phyloP scores from a whole-genome alignment of 768 basidiomycete genomes.

The Termitomyces sp. region DNA sequence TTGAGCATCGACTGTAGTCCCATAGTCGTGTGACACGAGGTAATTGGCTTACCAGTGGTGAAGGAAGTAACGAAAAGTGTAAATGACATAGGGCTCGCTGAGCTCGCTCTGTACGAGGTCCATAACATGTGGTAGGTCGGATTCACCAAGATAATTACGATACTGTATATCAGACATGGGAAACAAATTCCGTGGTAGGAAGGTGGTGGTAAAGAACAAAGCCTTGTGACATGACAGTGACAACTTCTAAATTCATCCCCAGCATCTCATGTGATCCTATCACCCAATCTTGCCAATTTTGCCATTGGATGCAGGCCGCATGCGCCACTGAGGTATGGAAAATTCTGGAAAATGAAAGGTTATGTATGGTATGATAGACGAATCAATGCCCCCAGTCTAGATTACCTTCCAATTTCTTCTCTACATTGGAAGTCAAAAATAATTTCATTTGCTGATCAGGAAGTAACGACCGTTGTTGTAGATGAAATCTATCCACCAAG shows the following conservation, averaged over 20 bases:
- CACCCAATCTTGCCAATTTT: neutral
- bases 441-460: neutral
- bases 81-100: constrained; percentile 93
- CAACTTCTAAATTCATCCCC: constrained; percentile 1
- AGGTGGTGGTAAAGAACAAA: constrained; percentile 8
- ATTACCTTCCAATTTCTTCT: neutral
- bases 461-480: neutral
- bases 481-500: neutral
- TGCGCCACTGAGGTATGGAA: neutral
- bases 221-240: constrained; percentile 12
- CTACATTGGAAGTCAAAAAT: too few relatives aligned
- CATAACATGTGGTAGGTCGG: constrained; percentile 82
- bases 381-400: too few relatives aligned
- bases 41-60: constrained; percentile 77
- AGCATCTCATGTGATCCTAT: constrained; percentile 9
- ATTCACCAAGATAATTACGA: constrained; percentile 72
- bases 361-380: too few relatives aligned
- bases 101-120: constrained; percentile 86
- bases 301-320: too few relatives aligned
- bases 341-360: neutral
- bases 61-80: constrained; percentile 96
- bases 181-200: neutral
- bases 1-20: constrained; percentile 13
- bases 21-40: constrained; percentile 28
- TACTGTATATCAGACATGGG: constrained; percentile 49